Conservation (phyloP, 2,329 filamentous ascomycete genomes). For the Colletotrichum sublineola region DNA sequence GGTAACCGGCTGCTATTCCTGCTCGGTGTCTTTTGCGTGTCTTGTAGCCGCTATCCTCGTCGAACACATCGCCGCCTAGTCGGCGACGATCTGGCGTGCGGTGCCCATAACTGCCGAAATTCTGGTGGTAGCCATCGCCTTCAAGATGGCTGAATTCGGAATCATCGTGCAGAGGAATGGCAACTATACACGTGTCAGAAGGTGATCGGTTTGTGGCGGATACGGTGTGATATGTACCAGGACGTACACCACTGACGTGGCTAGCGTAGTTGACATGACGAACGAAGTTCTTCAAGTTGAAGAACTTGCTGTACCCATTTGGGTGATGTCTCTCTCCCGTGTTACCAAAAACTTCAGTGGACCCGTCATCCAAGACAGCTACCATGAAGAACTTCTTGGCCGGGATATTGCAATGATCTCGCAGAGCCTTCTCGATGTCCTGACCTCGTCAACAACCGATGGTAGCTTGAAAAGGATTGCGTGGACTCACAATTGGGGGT, state of each 20-base stretch:
- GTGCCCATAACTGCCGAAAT: conserved; percentile 44
- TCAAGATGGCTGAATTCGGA: conserved; percentile 41
- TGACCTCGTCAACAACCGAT: conserved; percentile 44
- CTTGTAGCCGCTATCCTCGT: conserved; percentile 49
- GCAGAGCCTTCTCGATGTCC: conserved; percentile 65
- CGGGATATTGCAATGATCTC: conserved; percentile 65
- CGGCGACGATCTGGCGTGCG: conserved; percentile 47
- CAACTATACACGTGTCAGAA: conserved; percentile 45
- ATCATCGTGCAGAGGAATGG: conserved; percentile 52
- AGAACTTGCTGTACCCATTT: conserved; percentile 59
- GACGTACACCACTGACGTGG: conserved; percentile 47
- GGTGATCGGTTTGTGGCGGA: background rate
- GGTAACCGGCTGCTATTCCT: conserved; percentile 42
- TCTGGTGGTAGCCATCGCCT: conserved; percentile 42
- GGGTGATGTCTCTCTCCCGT: conserved; percentile 55
- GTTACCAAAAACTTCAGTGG: conserved; percentile 48
- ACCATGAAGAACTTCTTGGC: conserved; percentile 67
- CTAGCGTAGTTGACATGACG: conserved; percentile 49
- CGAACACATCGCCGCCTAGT: conserved; percentile 46
- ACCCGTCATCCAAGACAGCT: conserved; percentile 62
- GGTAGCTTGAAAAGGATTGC: background rate
- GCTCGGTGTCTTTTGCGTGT: conserved; percentile 55
- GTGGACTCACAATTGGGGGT: conserved; percentile 39
- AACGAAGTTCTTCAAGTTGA: conserved; percentile 59
- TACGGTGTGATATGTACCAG: conserved; percentile 51